phyloP scores from a whole-genome alignment of 192 early-diverging fungal species.

The Gryganskiella cystojenkinii region DNA sequence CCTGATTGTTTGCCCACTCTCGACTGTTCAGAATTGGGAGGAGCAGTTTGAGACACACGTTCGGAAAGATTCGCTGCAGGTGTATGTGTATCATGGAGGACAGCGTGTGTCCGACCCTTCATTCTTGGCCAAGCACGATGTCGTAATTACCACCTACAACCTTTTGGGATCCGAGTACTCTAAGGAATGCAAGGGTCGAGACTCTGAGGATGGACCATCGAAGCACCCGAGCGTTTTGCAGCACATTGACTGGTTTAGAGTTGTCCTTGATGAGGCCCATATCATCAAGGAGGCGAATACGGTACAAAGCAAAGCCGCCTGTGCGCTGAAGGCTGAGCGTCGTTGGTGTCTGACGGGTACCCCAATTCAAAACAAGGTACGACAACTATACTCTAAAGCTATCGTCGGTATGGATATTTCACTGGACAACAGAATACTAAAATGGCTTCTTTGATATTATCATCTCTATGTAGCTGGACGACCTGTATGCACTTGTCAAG shows the following conservation, averaged over 20 bases:
- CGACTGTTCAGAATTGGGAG: constrained; percentile 63
- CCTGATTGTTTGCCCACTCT: constrained; percentile 63
- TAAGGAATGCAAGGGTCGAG: constrained; percentile 50
- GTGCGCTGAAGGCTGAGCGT: constrained; percentile 70
- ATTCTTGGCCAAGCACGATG: constrained; percentile 50
- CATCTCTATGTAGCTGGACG: constrained; percentile 67
- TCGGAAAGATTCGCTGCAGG: constrained; percentile 38
- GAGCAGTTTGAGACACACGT: constrained; percentile 59
- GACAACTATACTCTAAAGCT: not conserved
- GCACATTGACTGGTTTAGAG: constrained; percentile 82
- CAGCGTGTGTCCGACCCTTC: constrained; percentile 41
- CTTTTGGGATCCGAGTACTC: constrained; percentile 55
- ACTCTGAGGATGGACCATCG: constrained; percentile 22
- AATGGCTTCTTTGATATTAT: too few relatives aligned
- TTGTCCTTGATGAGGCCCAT: constrained; percentile 96
- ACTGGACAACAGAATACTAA: not conserved
- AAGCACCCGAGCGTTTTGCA: constrained; percentile 56
- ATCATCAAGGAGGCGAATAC: constrained; percentile 88
- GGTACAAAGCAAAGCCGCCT: constrained; percentile 76
- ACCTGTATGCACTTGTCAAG: constrained; percentile 87
- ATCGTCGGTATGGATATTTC: not conserved
- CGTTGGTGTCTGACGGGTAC: constrained; percentile 96
- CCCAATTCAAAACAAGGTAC: constrained; percentile 73
- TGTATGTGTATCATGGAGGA: constrained; percentile 66
- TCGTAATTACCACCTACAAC: constrained; percentile 66